Conservation (phyloP, 305 asterid species). For the Vinca major region DNA sequence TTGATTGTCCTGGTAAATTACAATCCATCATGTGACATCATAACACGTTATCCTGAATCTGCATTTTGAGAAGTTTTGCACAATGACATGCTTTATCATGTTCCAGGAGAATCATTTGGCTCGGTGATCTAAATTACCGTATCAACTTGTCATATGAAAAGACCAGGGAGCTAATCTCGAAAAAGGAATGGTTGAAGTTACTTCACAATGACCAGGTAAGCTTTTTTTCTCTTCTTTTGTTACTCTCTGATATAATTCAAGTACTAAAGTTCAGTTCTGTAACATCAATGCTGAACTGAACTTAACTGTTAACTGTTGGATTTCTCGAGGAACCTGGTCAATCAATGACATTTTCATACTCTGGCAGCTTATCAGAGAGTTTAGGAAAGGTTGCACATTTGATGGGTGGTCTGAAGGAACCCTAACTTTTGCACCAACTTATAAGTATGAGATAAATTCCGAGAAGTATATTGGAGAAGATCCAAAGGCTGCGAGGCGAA, state of each 20-base stretch:
- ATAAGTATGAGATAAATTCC: constrained; percentile 68
- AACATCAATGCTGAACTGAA: neutral
- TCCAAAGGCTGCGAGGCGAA: constrained; percentile 65
- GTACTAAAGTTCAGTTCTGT: neutral
- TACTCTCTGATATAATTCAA: neutral
- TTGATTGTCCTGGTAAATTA: neutral
- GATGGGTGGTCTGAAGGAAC: constrained; percentile 97
- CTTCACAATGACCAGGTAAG: constrained; percentile 64
- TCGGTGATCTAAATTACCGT: constrained; percentile 90
- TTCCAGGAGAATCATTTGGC: constrained; percentile 79
- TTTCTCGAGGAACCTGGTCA: neutral
- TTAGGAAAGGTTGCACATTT: constrained; percentile 72
- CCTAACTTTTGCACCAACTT: constrained; percentile 81
- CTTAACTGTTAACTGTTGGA: neutral
- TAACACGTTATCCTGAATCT: neutral
- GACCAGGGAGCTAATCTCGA: constrained; percentile 56
- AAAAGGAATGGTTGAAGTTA: constrained; percentile 60
- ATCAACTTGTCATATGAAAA: constrained; percentile 61
- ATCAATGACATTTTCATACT: neutral
- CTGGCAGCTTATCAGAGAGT: constrained; percentile 63
- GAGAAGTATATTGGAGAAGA: constrained; percentile 59
- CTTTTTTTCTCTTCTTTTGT: constrained; percentile 1
- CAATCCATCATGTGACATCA: neutral
- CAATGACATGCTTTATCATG: constrained; percentile 10
- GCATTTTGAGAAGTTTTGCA: neutral